Evolutionary conservation across 129 eudicot genomes (phyloP), one percentile per base, ranked within the genome.

Genomic region (Kitagawia praeruptora): DNA sequence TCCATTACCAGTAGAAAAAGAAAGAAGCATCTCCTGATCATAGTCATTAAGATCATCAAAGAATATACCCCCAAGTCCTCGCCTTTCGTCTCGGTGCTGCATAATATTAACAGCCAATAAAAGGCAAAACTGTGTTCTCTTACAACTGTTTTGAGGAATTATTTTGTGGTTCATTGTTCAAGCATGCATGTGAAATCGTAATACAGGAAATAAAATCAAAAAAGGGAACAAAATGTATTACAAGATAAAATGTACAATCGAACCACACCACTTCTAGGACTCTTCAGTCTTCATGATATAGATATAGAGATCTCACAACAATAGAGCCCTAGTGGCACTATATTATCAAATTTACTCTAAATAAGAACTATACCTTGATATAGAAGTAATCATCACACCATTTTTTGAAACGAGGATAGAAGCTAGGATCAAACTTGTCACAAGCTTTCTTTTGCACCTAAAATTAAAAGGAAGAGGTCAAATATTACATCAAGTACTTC

Each of bases 331-430:
- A 3, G n/a, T 11, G 3, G 49, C 49, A 46, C 49, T 46, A 39
- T 19, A 21, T 40, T 4, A 21, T 73, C 76, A 42, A 4, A 73
- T n/a, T 42, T 78, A 64, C 53, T 27, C 47, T 6, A 79, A 42
- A 80, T 54, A 44, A 28, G 69, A 77, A 27, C 40, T 48, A 27
- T 83, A 95, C 99, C 99, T 96, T 96, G 70, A 96, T 92, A 83
- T 89, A 92, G 83, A 96, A 96, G 84, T 96, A 96, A 81, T 96
- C 98, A 87, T 92, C 99, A 84, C 99, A 96, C 99, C 99, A 96
- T 87, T 96, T 96, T 89, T 96, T 96, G 89, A 96, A 96, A 40
- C 88, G 91, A 48, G 99, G 99, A 80, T 96, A 96, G 90, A 96
- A 96, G 83, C 85, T 87, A 42, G 91, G 86, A 70, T 96, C 96